Evolutionary conservation across 129 eudicot species (phyloP).

Genomic region (Escallonia rubra): DNA sequence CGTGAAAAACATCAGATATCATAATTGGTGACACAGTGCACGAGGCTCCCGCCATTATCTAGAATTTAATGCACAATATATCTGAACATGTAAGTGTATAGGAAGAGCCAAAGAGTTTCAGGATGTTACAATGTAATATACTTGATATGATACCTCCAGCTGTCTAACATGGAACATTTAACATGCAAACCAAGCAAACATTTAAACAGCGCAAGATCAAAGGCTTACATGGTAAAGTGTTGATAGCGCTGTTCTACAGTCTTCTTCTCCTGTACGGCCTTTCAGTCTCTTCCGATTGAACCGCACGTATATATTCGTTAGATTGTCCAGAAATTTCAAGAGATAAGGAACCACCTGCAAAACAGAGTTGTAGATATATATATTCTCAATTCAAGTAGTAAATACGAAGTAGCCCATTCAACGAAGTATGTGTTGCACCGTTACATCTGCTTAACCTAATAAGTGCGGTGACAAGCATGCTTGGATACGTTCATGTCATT

Average conservation of each 20-base stretch:
- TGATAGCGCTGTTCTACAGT: conserved; percentile 87
- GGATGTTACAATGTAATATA: too few species aligned
- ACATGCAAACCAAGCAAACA: background rate
- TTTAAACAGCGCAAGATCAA: background rate
- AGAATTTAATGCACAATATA: too few species aligned
- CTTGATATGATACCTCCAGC: too few species aligned
- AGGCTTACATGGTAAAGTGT: conserved; percentile 71
- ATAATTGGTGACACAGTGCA: too few species aligned
- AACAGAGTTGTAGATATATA: conserved; percentile 3
- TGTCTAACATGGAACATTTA: background rate
- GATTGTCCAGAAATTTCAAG: conserved; percentile 62
- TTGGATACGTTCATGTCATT: too few species aligned
- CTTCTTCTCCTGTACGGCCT: conserved; percentile 86
- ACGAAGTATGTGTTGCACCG: background rate
- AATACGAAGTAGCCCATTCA: background rate
- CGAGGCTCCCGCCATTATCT: too few species aligned
- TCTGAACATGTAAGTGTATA: too few species aligned
- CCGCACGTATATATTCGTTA: conserved; percentile 80
- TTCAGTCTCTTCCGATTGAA: conserved; percentile 84
- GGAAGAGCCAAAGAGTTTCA: too few species aligned
- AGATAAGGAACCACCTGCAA: conserved; percentile 85
- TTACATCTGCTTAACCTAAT: background rate
- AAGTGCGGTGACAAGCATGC: background rate
- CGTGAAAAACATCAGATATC: too few species aligned
- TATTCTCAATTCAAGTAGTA: background rate